Percentiles rank a stretch among this genome's conserved stretches.
These are phyloP conservation scores for Durusdinium trenchii DNA, from an alignment of 73 alveolate genomes.

Conservation along the genomic window DNA sequence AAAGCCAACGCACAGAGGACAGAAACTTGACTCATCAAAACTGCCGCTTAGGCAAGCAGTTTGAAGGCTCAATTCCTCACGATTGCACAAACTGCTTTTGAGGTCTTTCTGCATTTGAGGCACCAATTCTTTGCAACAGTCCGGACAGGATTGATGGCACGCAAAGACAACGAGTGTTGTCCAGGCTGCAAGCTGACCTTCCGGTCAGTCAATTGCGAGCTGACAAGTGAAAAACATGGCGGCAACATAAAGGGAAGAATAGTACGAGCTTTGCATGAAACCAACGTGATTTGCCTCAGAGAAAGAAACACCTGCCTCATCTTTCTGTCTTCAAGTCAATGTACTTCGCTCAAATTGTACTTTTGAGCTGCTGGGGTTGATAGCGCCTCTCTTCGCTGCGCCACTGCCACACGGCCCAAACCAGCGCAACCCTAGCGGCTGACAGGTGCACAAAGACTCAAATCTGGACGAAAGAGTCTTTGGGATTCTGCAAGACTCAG, in stretches of 20 bases:
- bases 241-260: no score
- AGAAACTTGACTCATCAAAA: no score
- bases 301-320: no score
- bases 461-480: background rate
- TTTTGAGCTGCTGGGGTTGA: background rate
- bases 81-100: no score
- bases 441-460: background rate
- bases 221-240: no score
- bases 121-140: background rate
- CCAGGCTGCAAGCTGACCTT: background rate
- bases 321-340: background rate
- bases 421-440: constrained; percentile 16
- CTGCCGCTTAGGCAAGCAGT: no score
- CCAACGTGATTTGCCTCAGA: no score
- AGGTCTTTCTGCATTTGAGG: no score
- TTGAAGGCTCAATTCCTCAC: no score
- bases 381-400: background rate
- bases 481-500: background rate
- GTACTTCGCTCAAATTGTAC: background rate
- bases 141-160: constrained; percentile 36
- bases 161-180: background rate
- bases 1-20: no score
- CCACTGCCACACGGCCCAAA: constrained; percentile 32
- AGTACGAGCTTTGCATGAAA: no score
- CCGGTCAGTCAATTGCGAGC: no score